These are phyloP conservation scores for Candida palmyrensis DNA, from an alignment of 805 yeast genomes.

Conservation along the genomic window DNA sequence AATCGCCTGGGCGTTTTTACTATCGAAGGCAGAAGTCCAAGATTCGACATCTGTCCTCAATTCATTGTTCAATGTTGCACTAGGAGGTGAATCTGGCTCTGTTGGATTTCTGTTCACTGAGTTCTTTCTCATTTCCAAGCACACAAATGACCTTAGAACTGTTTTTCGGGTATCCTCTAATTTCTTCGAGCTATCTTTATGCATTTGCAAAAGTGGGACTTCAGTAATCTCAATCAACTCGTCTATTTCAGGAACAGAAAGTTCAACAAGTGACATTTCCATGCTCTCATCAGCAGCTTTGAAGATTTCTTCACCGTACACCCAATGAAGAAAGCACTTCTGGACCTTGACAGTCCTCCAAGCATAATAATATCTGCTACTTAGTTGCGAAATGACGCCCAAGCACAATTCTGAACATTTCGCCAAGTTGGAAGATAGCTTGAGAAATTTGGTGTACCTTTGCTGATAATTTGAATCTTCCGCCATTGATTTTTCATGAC, in stretches of 20 bases:
- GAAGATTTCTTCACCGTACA: conserved; percentile 25
- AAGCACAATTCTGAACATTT: conserved; percentile 12
- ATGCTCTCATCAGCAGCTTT: conserved; percentile 8
- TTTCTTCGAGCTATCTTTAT: too few relatives aligned
- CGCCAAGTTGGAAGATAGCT: conserved; percentile 20
- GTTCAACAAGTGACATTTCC: conserved; percentile 7
- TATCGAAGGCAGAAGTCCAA: too few relatives aligned
- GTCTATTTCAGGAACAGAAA: conserved; percentile 17
- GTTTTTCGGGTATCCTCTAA: too few relatives aligned
- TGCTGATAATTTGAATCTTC: conserved; percentile 14
- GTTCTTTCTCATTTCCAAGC: too few relatives aligned
- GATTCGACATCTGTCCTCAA: too few relatives aligned
- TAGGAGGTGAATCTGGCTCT: too few relatives aligned
- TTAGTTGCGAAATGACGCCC: conserved; percentile 35
- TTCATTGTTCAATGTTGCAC: too few relatives aligned
- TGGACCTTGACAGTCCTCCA: conserved; percentile 64
- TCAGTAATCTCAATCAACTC: conserved; percentile 20
- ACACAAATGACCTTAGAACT: too few relatives aligned
- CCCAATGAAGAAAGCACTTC: conserved; percentile 30
- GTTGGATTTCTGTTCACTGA: too few relatives aligned
- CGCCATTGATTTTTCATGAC: conserved; percentile 16
- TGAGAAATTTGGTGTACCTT: conserved; percentile 17
- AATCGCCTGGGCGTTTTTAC: too few relatives aligned
- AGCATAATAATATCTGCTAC: conserved; percentile 59
- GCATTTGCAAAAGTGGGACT: too few relatives aligned